A percentile compares a stretch with the other conserved stretches of the same genome.
phyloP scores from a whole-genome alignment of 306 rosid species.

The Fagus sylvatica region DNA sequence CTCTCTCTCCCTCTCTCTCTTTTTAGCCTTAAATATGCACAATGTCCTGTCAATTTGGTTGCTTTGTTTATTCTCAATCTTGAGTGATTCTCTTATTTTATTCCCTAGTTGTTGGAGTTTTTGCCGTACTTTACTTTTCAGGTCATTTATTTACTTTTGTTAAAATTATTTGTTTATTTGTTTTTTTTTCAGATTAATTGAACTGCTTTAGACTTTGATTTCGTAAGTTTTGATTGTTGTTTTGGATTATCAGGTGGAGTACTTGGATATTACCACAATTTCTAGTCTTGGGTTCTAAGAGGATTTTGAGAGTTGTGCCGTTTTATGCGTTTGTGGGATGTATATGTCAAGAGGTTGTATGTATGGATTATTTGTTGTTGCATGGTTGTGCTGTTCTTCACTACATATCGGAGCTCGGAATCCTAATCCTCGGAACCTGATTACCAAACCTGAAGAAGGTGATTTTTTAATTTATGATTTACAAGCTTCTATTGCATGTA shows the following conservation, averaged over 20 bases:
- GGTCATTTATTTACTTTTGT: no score
- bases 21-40: no score
- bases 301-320: not conserved
- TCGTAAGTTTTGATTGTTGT: not conserved
- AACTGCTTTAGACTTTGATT: slow-evolving; percentile 4
- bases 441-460: slow-evolving; percentile 51
- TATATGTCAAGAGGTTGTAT: slow-evolving; percentile 30
- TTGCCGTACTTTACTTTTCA: not conserved
- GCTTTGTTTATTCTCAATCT: not conserved
- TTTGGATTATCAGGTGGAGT: slow-evolving; percentile 27
- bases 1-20: not conserved
- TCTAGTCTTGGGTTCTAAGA: not conserved
- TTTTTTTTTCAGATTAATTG: not conserved
- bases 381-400: slow-evolving; percentile 32
- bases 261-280: not conserved
- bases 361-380: slow-evolving; percentile 17
- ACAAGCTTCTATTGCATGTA: not conserved
- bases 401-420: slow-evolving; percentile 18
- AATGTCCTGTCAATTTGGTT: not conserved
- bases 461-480: slow-evolving; percentile 2
- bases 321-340: slow-evolving; percentile 22
- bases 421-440: no score
- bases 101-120: not conserved
- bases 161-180: not conserved
- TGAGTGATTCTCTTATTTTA: not conserved